A percentile compares a stretch with the other conserved stretches of the same genome.
phyloP scores from a whole-genome alignment of 2,329 filamentous ascomycete species.

The Aureobasidium melanogenum region DNA sequence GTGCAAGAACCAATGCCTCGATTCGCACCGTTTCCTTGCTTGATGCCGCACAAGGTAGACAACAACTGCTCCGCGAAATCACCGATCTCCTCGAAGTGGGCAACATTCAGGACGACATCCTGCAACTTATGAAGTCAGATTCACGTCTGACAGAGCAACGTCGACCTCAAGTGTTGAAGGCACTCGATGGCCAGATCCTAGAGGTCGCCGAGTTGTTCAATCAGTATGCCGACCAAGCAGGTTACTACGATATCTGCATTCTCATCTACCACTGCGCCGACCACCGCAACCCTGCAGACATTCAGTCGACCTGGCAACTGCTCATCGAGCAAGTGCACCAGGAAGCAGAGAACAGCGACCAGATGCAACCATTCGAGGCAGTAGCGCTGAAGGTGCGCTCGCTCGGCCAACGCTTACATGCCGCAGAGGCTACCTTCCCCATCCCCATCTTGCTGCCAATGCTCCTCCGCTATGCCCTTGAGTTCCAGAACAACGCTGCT shows the following conservation, averaged over 20 bases:
- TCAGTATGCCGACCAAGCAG: constrained; percentile 77
- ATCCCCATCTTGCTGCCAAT: constrained; percentile 42
- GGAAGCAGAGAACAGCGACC: constrained; percentile 38
- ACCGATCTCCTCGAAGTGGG: constrained; percentile 83
- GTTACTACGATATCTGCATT: constrained; percentile 88
- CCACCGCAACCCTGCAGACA: constrained; percentile 78
- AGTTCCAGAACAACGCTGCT: constrained; percentile 39
- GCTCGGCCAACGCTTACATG: constrained; percentile 44
- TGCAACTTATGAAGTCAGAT: constrained; percentile 70
- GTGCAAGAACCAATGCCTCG: constrained; percentile 86
- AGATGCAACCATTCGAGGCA: constrained; percentile 58
- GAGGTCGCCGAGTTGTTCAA: constrained; percentile 86
- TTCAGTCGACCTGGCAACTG: constrained; percentile 74
- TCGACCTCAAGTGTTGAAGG: constrained; percentile 53
- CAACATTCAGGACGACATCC: constrained; percentile 86
- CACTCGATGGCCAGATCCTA: constrained; percentile 70
- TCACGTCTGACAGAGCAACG: constrained; percentile 56
- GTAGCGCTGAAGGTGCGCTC: constrained; percentile 53
- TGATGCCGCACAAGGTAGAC: constrained; percentile 51
- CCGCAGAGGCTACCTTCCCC: constrained; percentile 25
- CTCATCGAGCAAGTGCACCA: constrained; percentile 60
- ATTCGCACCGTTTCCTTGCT: constrained; percentile 69
- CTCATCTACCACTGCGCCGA: constrained; percentile 88
- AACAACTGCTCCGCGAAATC: constrained; percentile 76
- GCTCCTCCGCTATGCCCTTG: constrained; percentile 45